These are phyloP conservation scores for Rhodosorus marinus DNA, from an alignment of 23 red algal species.

Conservation along the genomic window DNA sequence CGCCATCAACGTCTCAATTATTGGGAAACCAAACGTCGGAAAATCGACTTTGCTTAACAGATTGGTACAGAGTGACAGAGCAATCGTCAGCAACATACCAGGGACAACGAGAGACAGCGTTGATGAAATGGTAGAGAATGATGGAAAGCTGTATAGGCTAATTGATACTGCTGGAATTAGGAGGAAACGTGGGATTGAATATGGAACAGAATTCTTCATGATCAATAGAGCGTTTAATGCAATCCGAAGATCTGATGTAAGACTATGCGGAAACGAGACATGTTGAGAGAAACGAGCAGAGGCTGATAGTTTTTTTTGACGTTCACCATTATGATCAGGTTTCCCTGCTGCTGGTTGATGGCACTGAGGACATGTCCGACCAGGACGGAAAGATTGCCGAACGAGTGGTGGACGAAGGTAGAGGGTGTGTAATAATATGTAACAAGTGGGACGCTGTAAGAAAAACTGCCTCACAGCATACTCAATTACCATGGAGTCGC, in stretches of 20 bases:
- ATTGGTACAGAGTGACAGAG: slow-evolving; percentile 22
- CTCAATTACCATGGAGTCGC: no score
- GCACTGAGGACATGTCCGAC: slow-evolving; percentile 39
- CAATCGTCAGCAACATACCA: slow-evolving; percentile 86
- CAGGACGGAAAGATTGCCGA: slow-evolving; percentile 91
- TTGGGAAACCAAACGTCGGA: slow-evolving; percentile 85
- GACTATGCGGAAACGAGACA: no score
- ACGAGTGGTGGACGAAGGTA: slow-evolving; percentile 65
- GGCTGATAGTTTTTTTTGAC: no score
- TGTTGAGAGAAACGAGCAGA: no score
- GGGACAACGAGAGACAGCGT: slow-evolving; percentile 91
- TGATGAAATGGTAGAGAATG: slow-evolving; percentile 49
- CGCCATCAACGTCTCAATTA: slow-evolving; percentile 66
- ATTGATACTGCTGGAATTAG: slow-evolving; percentile 97
- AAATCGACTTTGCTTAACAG: slow-evolving; percentile 85
- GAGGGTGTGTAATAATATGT: slow-evolving; percentile 64
- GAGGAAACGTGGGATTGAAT: slow-evolving; percentile 55
- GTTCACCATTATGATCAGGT: no score
- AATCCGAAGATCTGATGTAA: slow-evolving; percentile 84
- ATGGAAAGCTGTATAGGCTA: slow-evolving; percentile 37
- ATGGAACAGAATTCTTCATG: slow-evolving; percentile 99
- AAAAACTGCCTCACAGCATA: no score
- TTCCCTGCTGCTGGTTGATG: slow-evolving; percentile 68
- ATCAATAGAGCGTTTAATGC: slow-evolving; percentile 94
- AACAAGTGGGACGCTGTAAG: slow-evolving; percentile 99